A percentile compares a stretch with the other conserved stretches of the same genome.
Conservation (phyloP, 768 basidiomycete genomes). For the Lactifluus pinguis region DNA sequence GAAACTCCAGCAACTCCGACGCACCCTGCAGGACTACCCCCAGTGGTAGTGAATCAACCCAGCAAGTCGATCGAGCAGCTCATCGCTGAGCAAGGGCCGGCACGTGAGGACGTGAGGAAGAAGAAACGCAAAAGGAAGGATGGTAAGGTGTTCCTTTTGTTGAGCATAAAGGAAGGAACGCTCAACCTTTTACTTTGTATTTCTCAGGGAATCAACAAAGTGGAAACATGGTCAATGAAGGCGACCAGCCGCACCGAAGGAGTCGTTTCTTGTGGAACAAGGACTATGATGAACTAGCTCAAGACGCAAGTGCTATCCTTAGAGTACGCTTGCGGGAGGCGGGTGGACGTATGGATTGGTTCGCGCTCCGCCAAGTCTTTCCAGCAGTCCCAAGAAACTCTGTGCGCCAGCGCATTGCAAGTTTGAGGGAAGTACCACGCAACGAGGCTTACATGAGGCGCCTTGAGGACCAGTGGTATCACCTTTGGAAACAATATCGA, state of each 20-base stretch:
- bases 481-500: constrained; percentile 63
- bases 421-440: constrained; percentile 51
- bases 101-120: constrained; percentile 25
- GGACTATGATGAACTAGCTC: constrained; percentile 82
- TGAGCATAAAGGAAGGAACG: neutral
- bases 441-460: constrained; percentile 69
- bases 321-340: constrained; percentile 58
- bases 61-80: constrained; percentile 45
- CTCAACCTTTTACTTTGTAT: neutral
- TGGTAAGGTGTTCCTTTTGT: constrained; percentile 3
- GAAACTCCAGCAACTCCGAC: constrained; percentile 1
- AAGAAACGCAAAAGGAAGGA: constrained; percentile 31
- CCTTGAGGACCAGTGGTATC: constrained; percentile 75
- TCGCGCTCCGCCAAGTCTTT: constrained; percentile 70
- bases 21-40: constrained; percentile 26
- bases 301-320: constrained; percentile 78
- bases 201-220: neutral
- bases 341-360: constrained; percentile 54
- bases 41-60: constrained; percentile 34
- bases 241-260: constrained; percentile 29
- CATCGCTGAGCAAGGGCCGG: constrained; percentile 44
- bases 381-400: constrained; percentile 65
- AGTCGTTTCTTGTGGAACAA: constrained; percentile 75
- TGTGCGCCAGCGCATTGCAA: constrained; percentile 57
- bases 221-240: constrained; percentile 6